A percentile compares a stretch with the other conserved stretches of the same genome.
phyloP scores from a whole-genome alignment of 176 grass and related monocot species.

The Elymus sibiricus region DNA sequence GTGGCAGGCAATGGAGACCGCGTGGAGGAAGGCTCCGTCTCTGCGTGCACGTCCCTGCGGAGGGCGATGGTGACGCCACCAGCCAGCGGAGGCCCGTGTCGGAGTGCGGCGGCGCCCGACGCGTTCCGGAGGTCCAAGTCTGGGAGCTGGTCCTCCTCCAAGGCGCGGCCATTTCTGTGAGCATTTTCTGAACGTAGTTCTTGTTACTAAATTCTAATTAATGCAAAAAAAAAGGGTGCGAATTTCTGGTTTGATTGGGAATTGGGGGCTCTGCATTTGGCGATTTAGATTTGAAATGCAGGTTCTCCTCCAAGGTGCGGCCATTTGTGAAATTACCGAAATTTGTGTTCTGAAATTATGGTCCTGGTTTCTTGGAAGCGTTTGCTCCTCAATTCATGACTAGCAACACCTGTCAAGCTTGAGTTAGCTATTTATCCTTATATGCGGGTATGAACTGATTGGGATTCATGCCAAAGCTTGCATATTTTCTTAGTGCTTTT shows the following conservation, averaged over 20 bases:
- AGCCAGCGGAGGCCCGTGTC: background rate
- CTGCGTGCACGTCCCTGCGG: slow-evolving; percentile 31
- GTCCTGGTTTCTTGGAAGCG: slow-evolving; percentile 84
- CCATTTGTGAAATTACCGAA: no score
- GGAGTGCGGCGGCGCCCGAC: slow-evolving; percentile 6
- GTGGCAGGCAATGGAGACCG: slow-evolving; percentile 42
- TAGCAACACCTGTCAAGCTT: slow-evolving; percentile 63
- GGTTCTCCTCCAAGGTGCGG: no score
- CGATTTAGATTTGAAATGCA: no score
- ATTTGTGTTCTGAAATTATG: no score
- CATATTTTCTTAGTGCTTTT: no score
- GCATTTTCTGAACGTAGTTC: slow-evolving; percentile 14
- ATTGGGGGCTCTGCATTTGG: no score
- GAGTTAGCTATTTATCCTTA: slow-evolving; percentile 84
- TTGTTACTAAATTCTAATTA: no score
- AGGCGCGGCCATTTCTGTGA: slow-evolving; percentile 41
- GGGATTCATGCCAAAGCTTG: no score
- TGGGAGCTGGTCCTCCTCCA: slow-evolving; percentile 47
- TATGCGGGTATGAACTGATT: slow-evolving; percentile 48
- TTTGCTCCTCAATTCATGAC: slow-evolving; percentile 77
- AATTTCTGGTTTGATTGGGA: no score
- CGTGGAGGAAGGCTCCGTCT: slow-evolving; percentile 74
- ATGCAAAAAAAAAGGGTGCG: no score
- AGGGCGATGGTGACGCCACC: background rate
- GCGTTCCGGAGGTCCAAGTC: slow-evolving; percentile 49